Conservation (phyloP, 345 rosid genomes). For the Gossypium stocksii region DNA sequence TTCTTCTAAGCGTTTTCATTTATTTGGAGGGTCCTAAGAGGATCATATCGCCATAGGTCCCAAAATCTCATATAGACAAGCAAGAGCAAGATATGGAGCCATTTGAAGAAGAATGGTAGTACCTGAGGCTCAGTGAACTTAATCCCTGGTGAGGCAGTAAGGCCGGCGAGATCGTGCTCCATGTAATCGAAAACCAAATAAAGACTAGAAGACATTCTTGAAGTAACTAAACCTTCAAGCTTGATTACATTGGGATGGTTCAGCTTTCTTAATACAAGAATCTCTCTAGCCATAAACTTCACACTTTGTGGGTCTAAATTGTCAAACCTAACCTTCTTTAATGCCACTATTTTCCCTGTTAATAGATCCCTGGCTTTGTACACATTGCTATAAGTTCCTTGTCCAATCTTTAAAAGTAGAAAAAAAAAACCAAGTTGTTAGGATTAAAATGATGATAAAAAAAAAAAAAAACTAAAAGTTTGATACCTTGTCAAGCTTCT, state of each 20-base stretch:
- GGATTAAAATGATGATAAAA: background rate
- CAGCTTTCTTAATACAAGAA: slow-evolving; percentile 60
- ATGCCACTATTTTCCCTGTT: slow-evolving; percentile 81
- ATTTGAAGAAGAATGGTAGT: slow-evolving; percentile 10
- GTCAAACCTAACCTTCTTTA: slow-evolving; percentile 92
- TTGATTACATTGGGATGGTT: slow-evolving; percentile 87
- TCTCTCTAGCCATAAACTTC: slow-evolving; percentile 94
- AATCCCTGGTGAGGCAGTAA: slow-evolving; percentile 55
- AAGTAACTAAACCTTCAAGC: slow-evolving; percentile 87
- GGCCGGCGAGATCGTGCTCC: slow-evolving; percentile 94
- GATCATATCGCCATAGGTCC: no score
- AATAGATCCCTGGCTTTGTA: slow-evolving; percentile 81
- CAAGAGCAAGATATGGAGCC: slow-evolving; percentile 14
- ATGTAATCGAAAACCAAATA: slow-evolving; percentile 86
- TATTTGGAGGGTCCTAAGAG: no score
- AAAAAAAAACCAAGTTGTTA: background rate
- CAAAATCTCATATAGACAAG: slow-evolving; percentile 16
- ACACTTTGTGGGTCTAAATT: slow-evolving; percentile 87
- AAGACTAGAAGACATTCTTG: slow-evolving; percentile 83
- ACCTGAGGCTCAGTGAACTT: slow-evolving; percentile 95
- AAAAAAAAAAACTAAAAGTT: background rate
- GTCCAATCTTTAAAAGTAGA: slow-evolving; percentile 59
- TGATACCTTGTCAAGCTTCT: slow-evolving; percentile 75
- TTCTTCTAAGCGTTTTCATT: no score
- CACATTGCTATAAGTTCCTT: slow-evolving; percentile 93